phyloP scores from a whole-genome alignment of 2,329 filamentous ascomycete species.

The Verticillium alfalfae region DNA sequence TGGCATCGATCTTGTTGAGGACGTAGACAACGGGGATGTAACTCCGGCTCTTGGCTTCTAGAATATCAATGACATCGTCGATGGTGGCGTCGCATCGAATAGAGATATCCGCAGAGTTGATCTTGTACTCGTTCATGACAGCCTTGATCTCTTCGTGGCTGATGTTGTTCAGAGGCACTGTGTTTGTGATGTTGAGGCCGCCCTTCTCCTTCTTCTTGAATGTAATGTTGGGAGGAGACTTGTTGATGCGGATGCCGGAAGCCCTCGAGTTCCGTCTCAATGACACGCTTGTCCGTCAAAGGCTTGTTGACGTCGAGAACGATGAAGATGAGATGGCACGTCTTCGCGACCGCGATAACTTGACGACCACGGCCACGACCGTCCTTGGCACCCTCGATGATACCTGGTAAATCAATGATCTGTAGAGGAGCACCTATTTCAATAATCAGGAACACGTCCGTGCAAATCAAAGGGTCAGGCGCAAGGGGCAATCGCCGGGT shows the following conservation, averaged over 20 bases:
- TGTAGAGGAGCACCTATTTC: constrained; percentile 76
- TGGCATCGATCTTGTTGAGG: constrained; percentile 97
- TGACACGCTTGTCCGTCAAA: constrained; percentile 91
- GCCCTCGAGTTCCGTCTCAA: constrained; percentile 90
- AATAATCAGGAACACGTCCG: not conserved
- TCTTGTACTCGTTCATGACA: constrained; percentile 95
- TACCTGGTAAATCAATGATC: constrained; percentile 97
- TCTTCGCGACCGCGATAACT: constrained; percentile 98
- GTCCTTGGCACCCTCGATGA: constrained; percentile 97
- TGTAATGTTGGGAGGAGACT: constrained; percentile 94
- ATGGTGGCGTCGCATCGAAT: constrained; percentile 97
- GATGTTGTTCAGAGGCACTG: constrained; percentile 85
- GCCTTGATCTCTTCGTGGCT: constrained; percentile 96
- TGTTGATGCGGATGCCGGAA: constrained; percentile 97
- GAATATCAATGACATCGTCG: constrained; percentile 91
- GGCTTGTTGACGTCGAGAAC: constrained; percentile 98
- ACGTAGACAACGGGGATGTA: constrained; percentile 99
- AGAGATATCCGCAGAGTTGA: constrained; percentile 93
- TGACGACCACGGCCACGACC: constrained; percentile 95
- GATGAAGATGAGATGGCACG: constrained; percentile 97
- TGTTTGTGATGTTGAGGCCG: constrained; percentile 92
- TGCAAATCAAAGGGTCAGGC: not conserved
- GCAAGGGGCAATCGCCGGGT: not conserved
- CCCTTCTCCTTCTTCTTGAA: constrained; percentile 99
- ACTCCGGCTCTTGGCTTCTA: constrained; percentile 89